Conservation (phyloP, 306 rosid species). For the Sindora glabra region DNA sequence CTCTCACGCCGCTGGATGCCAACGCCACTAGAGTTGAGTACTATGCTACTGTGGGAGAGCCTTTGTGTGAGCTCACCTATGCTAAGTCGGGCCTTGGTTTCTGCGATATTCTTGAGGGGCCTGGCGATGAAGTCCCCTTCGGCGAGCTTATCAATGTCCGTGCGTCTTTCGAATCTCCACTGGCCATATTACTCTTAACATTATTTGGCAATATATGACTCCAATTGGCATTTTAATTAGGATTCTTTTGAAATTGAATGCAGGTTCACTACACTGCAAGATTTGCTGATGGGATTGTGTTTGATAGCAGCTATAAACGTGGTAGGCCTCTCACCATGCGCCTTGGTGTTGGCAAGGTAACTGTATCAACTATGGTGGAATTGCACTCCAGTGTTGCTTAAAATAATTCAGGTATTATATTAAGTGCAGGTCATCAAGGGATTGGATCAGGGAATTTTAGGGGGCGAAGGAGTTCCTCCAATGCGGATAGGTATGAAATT, state of each 20-base stretch:
- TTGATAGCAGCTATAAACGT: constrained; percentile 91
- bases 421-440: constrained; percentile 58
- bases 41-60: constrained; percentile 86
- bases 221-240: too few relatives aligned
- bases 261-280: constrained; percentile 92
- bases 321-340: constrained; percentile 92
- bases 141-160: constrained; percentile 82
- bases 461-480: constrained; percentile 95
- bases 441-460: constrained; percentile 90
- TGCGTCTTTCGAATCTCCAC: not conserved
- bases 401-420: too few relatives aligned
- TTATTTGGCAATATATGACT: too few relatives aligned
- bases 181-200: too few relatives aligned
- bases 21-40: constrained; percentile 82
- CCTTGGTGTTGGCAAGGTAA: constrained; percentile 87
- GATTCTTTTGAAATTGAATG: not conserved
- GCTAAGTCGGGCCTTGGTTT: constrained; percentile 81
- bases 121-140: constrained; percentile 63
- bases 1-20: constrained; percentile 62
- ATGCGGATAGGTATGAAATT: constrained; percentile 69
- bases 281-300: constrained; percentile 72
- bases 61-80: constrained; percentile 59
- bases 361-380: not conserved
- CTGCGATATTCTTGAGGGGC: constrained; percentile 59
- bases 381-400: not conserved